These are phyloP conservation scores for Phytophthora podocarpi DNA, from an alignment of 352 stramenopile genomes.

Conservation along the genomic window DNA sequence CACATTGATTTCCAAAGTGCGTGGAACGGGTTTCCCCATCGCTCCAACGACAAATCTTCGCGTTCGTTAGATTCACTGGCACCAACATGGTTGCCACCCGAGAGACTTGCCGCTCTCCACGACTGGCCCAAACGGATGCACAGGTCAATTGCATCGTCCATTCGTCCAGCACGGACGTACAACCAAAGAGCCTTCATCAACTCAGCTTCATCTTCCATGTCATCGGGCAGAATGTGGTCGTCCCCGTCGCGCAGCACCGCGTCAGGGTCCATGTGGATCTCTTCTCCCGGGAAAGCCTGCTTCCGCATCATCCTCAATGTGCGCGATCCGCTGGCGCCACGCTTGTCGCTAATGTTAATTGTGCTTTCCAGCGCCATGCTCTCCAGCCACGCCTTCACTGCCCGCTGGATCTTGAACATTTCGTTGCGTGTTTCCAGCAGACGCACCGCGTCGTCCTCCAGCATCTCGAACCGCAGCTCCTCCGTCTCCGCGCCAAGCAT, in stretches of 20 bases:
- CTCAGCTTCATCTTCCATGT: conserved; percentile 82
- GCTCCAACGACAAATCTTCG: conserved; percentile 51
- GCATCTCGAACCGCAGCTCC: conserved; percentile 73
- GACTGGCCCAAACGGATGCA: conserved; percentile 77
- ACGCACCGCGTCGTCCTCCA: conserved; percentile 76
- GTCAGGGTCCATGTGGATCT: conserved; percentile 74
- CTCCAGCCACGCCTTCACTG: conserved; percentile 83
- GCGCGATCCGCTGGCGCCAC: conserved; percentile 49
- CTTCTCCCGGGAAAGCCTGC: conserved; percentile 35
- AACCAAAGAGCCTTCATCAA: conserved; percentile 79
- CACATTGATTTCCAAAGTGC: conserved; percentile 88
- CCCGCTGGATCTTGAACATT: conserved; percentile 69
- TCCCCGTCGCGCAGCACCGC: conserved; percentile 71
- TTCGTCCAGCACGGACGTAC: conserved; percentile 68
- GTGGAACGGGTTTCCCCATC: conserved; percentile 85
- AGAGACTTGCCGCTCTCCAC: conserved; percentile 82
- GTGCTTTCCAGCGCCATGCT: conserved; percentile 76
- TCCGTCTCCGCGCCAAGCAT: conserved; percentile 43
- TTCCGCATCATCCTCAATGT: conserved; percentile 73
- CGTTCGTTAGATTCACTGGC: conserved; percentile 60
- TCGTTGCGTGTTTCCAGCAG: conserved; percentile 66
- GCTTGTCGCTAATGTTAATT: conserved; percentile 65
- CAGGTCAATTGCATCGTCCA: conserved; percentile 70
- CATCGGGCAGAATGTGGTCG: conserved; percentile 63
- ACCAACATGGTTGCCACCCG: conserved; percentile 62